phyloP scores from a whole-genome alignment of 257 asterid genomes.

The Ilex aquifolium region DNA sequence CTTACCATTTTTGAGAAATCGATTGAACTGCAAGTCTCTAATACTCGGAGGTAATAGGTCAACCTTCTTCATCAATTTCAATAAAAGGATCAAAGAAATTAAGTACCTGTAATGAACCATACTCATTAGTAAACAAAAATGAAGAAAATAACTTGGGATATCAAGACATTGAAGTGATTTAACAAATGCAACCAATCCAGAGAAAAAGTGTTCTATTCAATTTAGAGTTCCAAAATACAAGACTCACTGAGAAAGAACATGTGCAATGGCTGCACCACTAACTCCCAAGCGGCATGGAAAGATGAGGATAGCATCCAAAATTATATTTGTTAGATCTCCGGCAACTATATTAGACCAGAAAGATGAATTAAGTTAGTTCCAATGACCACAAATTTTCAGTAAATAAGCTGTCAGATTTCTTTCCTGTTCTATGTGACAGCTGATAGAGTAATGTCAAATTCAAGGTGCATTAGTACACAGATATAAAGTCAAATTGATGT shows the following conservation, averaged over 20 bases:
- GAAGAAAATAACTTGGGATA: not conserved
- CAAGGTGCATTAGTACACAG: no score
- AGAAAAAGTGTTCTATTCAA: not conserved
- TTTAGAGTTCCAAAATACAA: not conserved
- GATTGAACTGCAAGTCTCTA: slow-evolving; percentile 59
- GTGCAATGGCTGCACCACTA: slow-evolving; percentile 96
- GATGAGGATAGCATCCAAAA: slow-evolving; percentile 83
- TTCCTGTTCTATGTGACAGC: no score
- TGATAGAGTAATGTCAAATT: no score
- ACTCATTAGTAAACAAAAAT: not conserved
- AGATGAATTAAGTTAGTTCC: not conserved
- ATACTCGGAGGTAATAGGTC: slow-evolving; percentile 66
- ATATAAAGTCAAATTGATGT: not conserved
- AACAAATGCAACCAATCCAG: not conserved
- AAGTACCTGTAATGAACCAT: slow-evolving; percentile 50
- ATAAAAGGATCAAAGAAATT: slow-evolving; percentile 56
- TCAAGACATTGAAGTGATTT: not conserved
- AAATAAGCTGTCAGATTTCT: not conserved
- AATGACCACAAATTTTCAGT: not conserved
- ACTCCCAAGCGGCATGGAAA: slow-evolving; percentile 68
- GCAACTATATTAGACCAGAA: slow-evolving; percentile 38
- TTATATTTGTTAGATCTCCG: slow-evolving; percentile 67
- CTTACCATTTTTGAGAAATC: slow-evolving; percentile 79
- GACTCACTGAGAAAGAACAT: slow-evolving; percentile 87
- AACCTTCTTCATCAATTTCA: slow-evolving; percentile 60